These are phyloP conservation scores for Boletus speciosus DNA, from an alignment of 768 basidiomycete genomes.

Conservation along the genomic window DNA sequence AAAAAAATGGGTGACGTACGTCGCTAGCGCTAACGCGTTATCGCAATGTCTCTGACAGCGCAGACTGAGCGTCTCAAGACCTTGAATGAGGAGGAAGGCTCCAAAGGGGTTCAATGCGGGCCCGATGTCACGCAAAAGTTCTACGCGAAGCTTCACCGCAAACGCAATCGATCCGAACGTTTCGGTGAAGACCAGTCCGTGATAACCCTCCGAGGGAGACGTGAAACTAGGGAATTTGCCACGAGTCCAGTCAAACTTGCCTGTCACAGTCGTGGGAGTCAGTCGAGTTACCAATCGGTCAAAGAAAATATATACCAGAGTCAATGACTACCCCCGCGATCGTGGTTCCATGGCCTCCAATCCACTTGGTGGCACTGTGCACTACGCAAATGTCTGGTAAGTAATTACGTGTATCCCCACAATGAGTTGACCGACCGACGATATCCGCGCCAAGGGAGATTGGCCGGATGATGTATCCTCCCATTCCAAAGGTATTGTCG, in stretches of 20 bases:
- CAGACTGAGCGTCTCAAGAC: conserved; percentile 60
- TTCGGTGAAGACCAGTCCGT: conserved; percentile 49
- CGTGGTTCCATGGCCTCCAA: conserved; percentile 64
- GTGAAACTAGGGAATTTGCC: conserved; percentile 58
- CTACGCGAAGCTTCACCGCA: conserved; percentile 49
- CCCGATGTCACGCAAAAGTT: conserved; percentile 52
- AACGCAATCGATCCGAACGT: conserved; percentile 51
- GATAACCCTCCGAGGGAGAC: conserved; percentile 53
- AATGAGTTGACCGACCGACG: conserved; percentile 32
- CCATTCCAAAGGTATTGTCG: conserved; percentile 63
- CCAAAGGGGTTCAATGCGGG: conserved; percentile 52
- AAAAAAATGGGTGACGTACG: conserved; percentile 17
- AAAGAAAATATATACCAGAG: conserved; percentile 37
- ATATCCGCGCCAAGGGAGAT: conserved; percentile 59
- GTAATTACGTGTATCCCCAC: background rate
- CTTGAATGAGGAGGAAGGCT: conserved; percentile 57
- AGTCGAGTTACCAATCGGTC: background rate
- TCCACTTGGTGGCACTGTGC: conserved; percentile 65
- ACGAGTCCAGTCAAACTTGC: conserved; percentile 54
- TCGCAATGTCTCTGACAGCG: conserved; percentile 55
- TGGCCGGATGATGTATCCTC: conserved; percentile 53
- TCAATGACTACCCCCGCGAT: conserved; percentile 64
- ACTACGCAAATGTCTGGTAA: conserved; percentile 27
- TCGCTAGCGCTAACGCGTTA: conserved; percentile 54
- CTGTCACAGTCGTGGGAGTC: conserved; percentile 24